phyloP scores from a whole-genome alignment of 208 protist genomes.

The Trypanosoma melophagium region DNA sequence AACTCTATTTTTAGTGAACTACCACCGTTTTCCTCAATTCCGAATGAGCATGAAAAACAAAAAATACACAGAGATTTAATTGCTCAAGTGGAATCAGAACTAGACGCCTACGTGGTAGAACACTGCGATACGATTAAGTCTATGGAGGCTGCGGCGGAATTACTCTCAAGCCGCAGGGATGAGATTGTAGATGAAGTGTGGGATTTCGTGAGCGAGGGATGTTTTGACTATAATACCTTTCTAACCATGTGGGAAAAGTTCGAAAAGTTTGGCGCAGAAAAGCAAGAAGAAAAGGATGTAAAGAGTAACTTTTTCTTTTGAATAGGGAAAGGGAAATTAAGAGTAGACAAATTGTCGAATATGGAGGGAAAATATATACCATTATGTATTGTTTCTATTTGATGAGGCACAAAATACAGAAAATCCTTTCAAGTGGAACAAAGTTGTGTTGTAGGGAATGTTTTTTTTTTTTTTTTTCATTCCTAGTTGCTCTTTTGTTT shows the following conservation, averaged over 20 bases:
- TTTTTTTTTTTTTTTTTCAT: conserved; percentile 3
- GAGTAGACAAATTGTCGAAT: too few relatives aligned
- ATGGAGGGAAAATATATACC: too few relatives aligned
- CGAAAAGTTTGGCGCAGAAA: too few relatives aligned
- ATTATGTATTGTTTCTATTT: too few relatives aligned
- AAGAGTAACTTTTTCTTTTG: too few relatives aligned
- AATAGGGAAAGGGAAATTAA: too few relatives aligned
- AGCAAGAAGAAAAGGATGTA: too few relatives aligned
- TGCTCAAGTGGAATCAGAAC: conserved; percentile 43
- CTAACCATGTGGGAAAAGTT: conserved; percentile 47
- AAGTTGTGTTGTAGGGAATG: too few relatives aligned
- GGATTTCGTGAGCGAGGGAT: conserved; percentile 82
- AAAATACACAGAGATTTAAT: conserved; percentile 54
- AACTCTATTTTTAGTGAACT: conserved; percentile 38
- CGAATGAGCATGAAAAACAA: conserved; percentile 66
- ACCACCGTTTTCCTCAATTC: conserved; percentile 40
- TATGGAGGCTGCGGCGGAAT: conserved; percentile 31
- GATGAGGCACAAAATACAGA: too few relatives aligned
- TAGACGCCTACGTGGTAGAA: conserved; percentile 58
- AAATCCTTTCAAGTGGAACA: too few relatives aligned
- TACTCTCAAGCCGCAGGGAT: conserved; percentile 57
- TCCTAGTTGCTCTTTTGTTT: background rate
- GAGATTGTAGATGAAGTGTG: conserved; percentile 81
- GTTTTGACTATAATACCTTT: conserved; percentile 81
- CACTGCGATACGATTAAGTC: conserved; percentile 16